Base-by-base conservation (phyloP, 1,284 basidiomycete genomes). In the Phylloboletellus chloephorus region DNA sequence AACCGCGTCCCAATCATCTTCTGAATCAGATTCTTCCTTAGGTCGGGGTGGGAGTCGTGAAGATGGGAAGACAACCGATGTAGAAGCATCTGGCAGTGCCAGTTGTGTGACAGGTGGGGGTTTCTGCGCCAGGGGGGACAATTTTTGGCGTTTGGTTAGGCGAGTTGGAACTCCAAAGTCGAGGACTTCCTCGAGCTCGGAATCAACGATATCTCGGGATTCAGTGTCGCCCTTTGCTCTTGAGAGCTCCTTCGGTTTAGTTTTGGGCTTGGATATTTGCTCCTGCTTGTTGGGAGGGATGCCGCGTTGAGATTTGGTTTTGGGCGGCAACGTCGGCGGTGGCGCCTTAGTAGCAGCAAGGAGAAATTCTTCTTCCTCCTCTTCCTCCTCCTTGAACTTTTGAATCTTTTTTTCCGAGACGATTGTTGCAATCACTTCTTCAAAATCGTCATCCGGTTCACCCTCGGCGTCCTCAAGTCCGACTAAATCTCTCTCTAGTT, bases 1-100 rank as follows among this genome's bases (percentile, higher is more conserved):
- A 39, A 74, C 68, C 36, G 69, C 62, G 50, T 78, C 74, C 69
- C 76, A 79, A 25, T 70, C 68, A 7, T 74, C 72, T 32, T 80
- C 78, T 7, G 72, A 75, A 40, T 78, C 76, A 3, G 66, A 66
- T 10, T 59, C 57, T 1, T 54, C 52, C 20, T 55, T 57, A 6
- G 49, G 47, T 10, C 56, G 46, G 20, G 48, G 57, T 15, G 44
- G 48, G 12, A 52, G 50, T 37, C 41, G 44, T 45, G 56, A 46
- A 49, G 69, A 62, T 10, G 64, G 57, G 7, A 58, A 47, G 30
- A 64, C 58, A 16, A 59, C 48, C 3, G 65, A 60, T 0, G 67
- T 61, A 7, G 65, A 61, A 17, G 53, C 30, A 22, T 65, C 64
- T 13, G 76, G 74, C 4, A 76, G 61, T 6, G 75, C 71, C 8